phyloP scores from a whole-genome alignment of 495 filamentous ascomycete genomes.

The Apodospora peruviana region DNA sequence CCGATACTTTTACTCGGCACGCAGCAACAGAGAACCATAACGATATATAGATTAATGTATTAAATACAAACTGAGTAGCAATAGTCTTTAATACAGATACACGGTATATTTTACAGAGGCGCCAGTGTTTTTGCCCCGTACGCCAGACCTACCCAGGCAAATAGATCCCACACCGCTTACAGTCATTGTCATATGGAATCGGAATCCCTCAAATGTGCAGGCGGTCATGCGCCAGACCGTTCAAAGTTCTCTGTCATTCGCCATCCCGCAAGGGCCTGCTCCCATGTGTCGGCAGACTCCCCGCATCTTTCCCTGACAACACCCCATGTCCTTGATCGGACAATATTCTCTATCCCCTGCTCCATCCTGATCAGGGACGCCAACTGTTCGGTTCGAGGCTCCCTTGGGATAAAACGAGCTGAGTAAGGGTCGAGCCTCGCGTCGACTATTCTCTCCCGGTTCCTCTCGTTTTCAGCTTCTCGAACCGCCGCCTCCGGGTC shows the following conservation, averaged over 20 bases:
- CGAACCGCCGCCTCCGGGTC: constrained; percentile 74
- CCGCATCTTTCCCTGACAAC: constrained; percentile 77
- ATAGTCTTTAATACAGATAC: too few species aligned
- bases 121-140: background rate
- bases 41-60: too few species aligned
- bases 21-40: too few species aligned
- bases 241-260: too few species aligned
- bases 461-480: constrained; percentile 61
- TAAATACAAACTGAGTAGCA: too few species aligned
- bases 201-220: too few species aligned
- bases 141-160: background rate
- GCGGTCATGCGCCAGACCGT: too few species aligned
- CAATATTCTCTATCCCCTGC: constrained; percentile 78
- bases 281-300: constrained; percentile 48
- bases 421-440: constrained; percentile 93
- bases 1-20: too few species aligned
- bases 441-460: constrained; percentile 73
- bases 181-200: too few species aligned
- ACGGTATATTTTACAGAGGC: too few species aligned
- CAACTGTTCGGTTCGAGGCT: constrained; percentile 77
- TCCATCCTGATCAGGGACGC: constrained; percentile 77
- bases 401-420: constrained; percentile 73
- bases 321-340: constrained; percentile 77
- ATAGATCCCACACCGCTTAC: too few species aligned
- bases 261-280: constrained; percentile 54